Base-by-base conservation (phyloP, 208 protist species). In the Leptomonas seymouri region DNA sequence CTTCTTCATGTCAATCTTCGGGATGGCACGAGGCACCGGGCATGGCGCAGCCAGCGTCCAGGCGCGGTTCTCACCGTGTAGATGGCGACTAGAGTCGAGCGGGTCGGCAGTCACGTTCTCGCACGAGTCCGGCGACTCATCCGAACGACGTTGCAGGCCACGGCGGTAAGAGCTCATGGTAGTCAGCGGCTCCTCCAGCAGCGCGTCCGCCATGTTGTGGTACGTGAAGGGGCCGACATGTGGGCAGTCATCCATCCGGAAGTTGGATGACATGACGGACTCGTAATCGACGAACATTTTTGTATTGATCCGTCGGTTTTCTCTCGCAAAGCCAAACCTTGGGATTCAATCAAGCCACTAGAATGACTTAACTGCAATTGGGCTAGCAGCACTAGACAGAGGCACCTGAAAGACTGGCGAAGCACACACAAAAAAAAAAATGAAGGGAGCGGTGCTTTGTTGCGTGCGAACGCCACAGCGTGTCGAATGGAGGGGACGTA, bases 1-100 rank as follows among this genome's bases (percentile, higher is more conserved):
- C 78, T 97, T 97, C 72, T 96, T 95, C 66, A 79, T 39, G 51
- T 94, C 74, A 7, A 97, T 36, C 50, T 95, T 91, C 34, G 93
- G 93, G 59, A 97, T 84, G 30, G 86, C 76, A 39, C 87, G 87
- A 14, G 93, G 93, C 31, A 95, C 87, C n/a, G 93, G 90, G 67
- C 90, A 95, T 25, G 75, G 44, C 60, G 79, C 70, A 27, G 81
- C 78, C n/a, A 96, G 74, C 54, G 90, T 76, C 91, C 91, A 96
- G 63, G 63, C 77, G 51, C 90, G 85, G 39, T 68, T 82, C 49
- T 93, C 86, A 21, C 82, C 75, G 45, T 84, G 64, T 16, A 92
- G 46, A 51, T 84, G 61, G 42, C 82, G 72, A 79, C 87, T 86
- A 27, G 83, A 90, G 75, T 90, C 84, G 23, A 94, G 80, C 46